Percentiles rank a stretch among this genome's conserved stretches.
These are phyloP conservation scores for Isoetes taiwanensis DNA, from an alignment of 75 land plant species.

Conservation along the genomic window DNA sequence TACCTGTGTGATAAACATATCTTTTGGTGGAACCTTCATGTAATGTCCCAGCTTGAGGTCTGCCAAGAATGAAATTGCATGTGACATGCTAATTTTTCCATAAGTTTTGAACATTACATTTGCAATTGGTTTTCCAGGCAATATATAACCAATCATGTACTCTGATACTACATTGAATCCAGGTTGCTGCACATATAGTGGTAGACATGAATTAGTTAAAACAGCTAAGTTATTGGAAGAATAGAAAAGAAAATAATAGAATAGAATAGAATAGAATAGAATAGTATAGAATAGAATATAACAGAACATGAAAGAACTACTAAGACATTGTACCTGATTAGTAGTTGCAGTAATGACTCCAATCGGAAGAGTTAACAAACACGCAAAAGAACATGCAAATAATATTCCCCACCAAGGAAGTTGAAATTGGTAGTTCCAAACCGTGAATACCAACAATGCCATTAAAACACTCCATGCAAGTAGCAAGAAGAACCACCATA, in stretches of 20 bases:
- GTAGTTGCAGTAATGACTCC: neutral
- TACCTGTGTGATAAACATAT: conserved; percentile 75
- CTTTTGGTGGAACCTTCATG: conserved; percentile 75
- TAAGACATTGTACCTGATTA: too few species aligned
- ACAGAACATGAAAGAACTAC: too few species aligned
- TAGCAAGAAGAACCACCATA: conserved; percentile 68
- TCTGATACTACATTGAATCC: neutral
- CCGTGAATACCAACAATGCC: conserved; percentile 35
- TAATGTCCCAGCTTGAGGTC: conserved; percentile 79
- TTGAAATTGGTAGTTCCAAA: conserved; percentile 34
- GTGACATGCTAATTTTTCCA: neutral
- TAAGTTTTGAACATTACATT: neutral
- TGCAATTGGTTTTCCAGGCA: conserved; percentile 11
- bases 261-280: too few species aligned
- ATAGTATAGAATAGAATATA: too few species aligned
- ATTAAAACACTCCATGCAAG: conserved; percentile 26
- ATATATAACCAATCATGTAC: conserved; percentile 10
- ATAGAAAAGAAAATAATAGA: too few species aligned
- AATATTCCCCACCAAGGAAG: conserved; percentile 2
- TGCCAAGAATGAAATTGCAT: conserved; percentile 45
- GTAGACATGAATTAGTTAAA: too few species aligned
- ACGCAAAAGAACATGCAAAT: neutral
- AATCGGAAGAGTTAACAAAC: neutral
- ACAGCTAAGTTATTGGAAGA: too few species aligned
- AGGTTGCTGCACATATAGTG: neutral